Base-by-base conservation (phyloP, 2,329 filamentous ascomycete species). In the Fusarium beomiforme region DNA sequence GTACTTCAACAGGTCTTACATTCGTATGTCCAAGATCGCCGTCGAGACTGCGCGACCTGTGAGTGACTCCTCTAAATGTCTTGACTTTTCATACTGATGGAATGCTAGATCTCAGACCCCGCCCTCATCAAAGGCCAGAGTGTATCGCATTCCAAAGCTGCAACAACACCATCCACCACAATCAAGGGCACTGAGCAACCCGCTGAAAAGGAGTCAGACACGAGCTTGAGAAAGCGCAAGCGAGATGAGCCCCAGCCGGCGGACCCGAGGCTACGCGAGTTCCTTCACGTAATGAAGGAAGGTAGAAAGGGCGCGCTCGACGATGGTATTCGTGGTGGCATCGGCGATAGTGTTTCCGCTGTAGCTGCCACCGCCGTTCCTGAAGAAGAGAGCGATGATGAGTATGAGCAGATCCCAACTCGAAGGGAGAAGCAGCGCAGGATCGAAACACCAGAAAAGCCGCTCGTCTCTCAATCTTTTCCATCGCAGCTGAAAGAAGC, bases 1-100 rank as follows among this genome's bases (percentile, higher is more conserved):
- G 81, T 97, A 97, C 85, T 98, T 98, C 86, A 95, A 99, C 85
- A 93, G 90, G 80, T 92, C 95, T 70, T 99, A 94, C 82, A 94
- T 99, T 77, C 93, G 94, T 76, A 96, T 98, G 93, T 97, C 95
- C 63, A 97, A 92, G 84, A 94, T 99, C 77, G 88, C 87, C 33
- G 96, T 98, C 69, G 95, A 98, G 83, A 84, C 96, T 78, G 96
- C 96, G 61, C 91, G 89, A 80, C 92, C 96, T 66, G 92, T 97
- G 79, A 78, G 86, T 79, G 42, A 51, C 44, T 59, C 49, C 53
- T 55, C 39, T 53, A 42, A 43, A 56, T 73, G 57, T 71, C 74
- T 72, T 46, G 64, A 68, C 59, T 56, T 61, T 41, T 43, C 59
- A 63, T 77, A 59, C 79, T 82, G 64, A 82, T 76, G 81, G 80